A percentile compares a stretch with the other conserved stretches of the same genome.
phyloP scores from a whole-genome alignment of 805 yeast species.

The Nakazawaea wickerhamii region DNA sequence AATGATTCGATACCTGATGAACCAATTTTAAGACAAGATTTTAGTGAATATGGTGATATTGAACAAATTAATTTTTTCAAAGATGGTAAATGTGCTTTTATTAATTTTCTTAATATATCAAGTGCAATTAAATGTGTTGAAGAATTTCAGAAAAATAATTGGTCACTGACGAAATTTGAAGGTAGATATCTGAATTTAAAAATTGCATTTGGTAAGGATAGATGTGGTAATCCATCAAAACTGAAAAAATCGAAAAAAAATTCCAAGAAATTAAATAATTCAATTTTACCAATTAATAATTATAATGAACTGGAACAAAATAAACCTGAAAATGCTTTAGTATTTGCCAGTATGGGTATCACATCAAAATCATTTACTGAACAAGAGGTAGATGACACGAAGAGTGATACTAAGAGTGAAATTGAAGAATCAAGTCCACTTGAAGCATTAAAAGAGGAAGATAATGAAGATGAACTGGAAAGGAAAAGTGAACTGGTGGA shows the following conservation, averaged over 20 bases:
- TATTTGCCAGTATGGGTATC: conserved; percentile 22
- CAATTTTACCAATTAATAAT: too few species aligned
- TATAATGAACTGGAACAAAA: too few species aligned
- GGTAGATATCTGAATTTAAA: conserved; percentile 64
- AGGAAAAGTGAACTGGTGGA: neutral
- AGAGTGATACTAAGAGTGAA: neutral
- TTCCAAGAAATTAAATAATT: too few species aligned
- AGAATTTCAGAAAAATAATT: conserved; percentile 38
- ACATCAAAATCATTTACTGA: conserved; percentile 18
- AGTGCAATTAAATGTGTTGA: conserved; percentile 77
- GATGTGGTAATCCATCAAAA: conserved; percentile 89
- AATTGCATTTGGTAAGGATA: conserved; percentile 88
- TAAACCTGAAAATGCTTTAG: conserved; percentile 9
- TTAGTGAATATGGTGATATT: conserved; percentile 83
- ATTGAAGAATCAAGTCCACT: neutral
- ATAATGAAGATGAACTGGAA: neutral
- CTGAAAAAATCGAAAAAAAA: conserved; percentile 37
- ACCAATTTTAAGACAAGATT: conserved; percentile 59
- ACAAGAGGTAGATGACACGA: neutral
- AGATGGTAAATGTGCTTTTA: conserved; percentile 84
- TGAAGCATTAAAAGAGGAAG: neutral
- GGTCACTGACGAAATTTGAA: conserved; percentile 83
- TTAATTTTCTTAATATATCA: conserved; percentile 85
- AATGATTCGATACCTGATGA: conserved; percentile 19
- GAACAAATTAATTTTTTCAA: conserved; percentile 88